Evolutionary conservation across 2,329 filamentous ascomycete species (phyloP).

Genomic region (Colletotrichum sp.): DNA sequence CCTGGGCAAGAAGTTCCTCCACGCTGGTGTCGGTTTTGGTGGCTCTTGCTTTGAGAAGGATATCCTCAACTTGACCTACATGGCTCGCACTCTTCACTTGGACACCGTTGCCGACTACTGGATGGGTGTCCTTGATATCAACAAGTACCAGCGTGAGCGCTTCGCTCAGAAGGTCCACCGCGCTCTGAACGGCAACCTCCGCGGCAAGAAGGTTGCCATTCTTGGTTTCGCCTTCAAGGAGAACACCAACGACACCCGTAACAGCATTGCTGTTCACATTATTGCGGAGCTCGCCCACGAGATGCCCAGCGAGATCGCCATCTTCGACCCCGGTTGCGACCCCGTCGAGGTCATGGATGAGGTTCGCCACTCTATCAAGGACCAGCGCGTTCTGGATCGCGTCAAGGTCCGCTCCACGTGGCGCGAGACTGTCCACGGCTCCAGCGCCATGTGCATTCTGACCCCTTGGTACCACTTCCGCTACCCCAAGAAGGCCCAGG

Average conservation of each 20-base stretch:
- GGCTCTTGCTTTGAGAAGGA: slow-evolving; percentile 86
- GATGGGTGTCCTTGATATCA: slow-evolving; percentile 76
- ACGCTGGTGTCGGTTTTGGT: slow-evolving; percentile 78
- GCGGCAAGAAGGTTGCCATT: slow-evolving; percentile 73
- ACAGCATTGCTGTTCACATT: slow-evolving; percentile 72
- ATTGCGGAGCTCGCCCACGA: slow-evolving; percentile 71
- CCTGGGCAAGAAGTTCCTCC: slow-evolving; percentile 76
- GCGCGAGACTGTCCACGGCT: slow-evolving; percentile 21
- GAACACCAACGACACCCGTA: slow-evolving; percentile 76
- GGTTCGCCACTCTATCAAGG: slow-evolving; percentile 52
- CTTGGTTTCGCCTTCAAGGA: slow-evolving; percentile 84
- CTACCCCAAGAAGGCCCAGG: slow-evolving; percentile 28
- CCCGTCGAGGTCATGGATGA: slow-evolving; percentile 54
- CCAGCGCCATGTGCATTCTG: slow-evolving; percentile 51
- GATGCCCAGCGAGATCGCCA: slow-evolving; percentile 64
- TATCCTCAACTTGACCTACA: slow-evolving; percentile 74
- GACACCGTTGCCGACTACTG: slow-evolving; percentile 78
- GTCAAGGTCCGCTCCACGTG: slow-evolving; percentile 56
- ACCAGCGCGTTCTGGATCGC: slow-evolving; percentile 61
- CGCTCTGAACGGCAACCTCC: slow-evolving; percentile 71
- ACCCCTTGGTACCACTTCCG: slow-evolving; percentile 60
- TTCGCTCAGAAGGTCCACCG: slow-evolving; percentile 71
- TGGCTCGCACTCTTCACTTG: slow-evolving; percentile 72
- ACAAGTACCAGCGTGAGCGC: slow-evolving; percentile 74
- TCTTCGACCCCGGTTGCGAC: slow-evolving; percentile 71